Conservation (phyloP, 371 early-diverging fungal species). For the Haplosporangium sp. region DNA sequence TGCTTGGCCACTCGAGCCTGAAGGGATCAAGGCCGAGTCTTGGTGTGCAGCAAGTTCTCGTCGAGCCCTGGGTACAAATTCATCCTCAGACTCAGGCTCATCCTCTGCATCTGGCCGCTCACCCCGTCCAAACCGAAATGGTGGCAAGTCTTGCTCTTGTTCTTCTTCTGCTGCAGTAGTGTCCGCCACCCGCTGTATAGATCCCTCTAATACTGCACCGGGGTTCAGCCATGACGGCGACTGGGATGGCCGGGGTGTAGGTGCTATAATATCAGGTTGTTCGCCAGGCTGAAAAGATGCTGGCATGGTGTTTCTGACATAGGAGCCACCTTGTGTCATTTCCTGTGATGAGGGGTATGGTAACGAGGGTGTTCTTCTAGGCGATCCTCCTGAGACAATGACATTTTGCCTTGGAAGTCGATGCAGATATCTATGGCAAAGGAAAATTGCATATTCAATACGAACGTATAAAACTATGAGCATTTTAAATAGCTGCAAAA, state of each 20-base stretch:
- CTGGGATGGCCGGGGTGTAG: constrained; percentile 46
- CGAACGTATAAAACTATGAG: neutral
- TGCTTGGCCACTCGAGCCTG: neutral
- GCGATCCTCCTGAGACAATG: constrained; percentile 8
- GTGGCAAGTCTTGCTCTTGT: constrained; percentile 33
- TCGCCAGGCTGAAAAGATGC: constrained; percentile 38
- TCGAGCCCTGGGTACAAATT: constrained; percentile 23
- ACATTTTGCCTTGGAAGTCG: constrained; percentile 45
- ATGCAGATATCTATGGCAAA: constrained; percentile 36
- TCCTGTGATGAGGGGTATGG: constrained; percentile 47
- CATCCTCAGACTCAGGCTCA: constrained; percentile 53
- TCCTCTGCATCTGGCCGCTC: constrained; percentile 53
- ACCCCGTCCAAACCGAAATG: constrained; percentile 48
- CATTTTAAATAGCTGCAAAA: neutral
- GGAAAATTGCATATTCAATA: neutral
- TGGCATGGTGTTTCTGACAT: constrained; percentile 34
- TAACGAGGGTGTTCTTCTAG: constrained; percentile 31
- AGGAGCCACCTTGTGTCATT: constrained; percentile 9
- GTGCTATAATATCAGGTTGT: constrained; percentile 39
- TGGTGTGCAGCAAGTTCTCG: constrained; percentile 19
- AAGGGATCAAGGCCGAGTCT: constrained; percentile 5
- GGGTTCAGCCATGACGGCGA: constrained; percentile 47
- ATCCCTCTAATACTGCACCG: constrained; percentile 22
- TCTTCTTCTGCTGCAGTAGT: neutral
- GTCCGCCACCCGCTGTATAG: constrained; percentile 6